Evolutionary conservation across 176 grass and related monocot species (phyloP).

Genomic region (Eragrostis nindensis): DNA sequence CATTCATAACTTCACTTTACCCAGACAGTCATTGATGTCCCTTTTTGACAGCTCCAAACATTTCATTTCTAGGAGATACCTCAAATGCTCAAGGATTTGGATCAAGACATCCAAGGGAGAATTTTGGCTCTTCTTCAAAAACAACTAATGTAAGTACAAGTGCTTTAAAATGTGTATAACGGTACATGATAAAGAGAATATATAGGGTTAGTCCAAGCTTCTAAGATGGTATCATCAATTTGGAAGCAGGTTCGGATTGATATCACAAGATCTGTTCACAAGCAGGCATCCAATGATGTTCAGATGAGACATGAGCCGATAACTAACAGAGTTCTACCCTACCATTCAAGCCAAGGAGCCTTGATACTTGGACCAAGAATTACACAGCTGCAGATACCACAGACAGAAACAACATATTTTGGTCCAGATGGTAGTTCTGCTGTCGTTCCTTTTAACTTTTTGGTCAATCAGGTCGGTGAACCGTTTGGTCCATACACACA

Average conservation of each 20-base stretch:
- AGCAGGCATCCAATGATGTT: slow-evolving; percentile 33
- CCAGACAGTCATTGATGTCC: background rate
- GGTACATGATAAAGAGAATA: background rate
- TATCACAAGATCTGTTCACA: slow-evolving; percentile 29
- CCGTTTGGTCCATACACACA: slow-evolving; percentile 20
- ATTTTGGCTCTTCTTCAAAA: slow-evolving; percentile 14
- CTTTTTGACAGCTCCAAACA: slow-evolving; percentile 26
- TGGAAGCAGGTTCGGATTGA: slow-evolving; percentile 38
- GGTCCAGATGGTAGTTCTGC: background rate
- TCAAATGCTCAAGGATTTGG: slow-evolving; percentile 19
- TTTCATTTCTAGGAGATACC: slow-evolving; percentile 8
- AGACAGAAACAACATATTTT: slow-evolving; percentile 30
- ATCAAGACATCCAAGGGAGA: slow-evolving; percentile 22
- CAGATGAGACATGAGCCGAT: slow-evolving; percentile 17
- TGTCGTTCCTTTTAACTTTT: slow-evolving; percentile 28
- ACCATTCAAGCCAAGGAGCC: slow-evolving; percentile 29
- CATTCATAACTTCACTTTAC: background rate
- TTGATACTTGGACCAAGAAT: slow-evolving; percentile 39
- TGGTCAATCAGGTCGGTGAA: slow-evolving; percentile 12
- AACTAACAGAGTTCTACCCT: slow-evolving; percentile 7
- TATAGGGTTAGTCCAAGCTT: background rate
- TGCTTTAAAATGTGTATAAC: background rate
- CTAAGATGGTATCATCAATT: slow-evolving; percentile 40
- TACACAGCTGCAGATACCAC: slow-evolving; percentile 28
- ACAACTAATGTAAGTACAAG: slow-evolving; percentile 41